Evolutionary conservation across 148 eudicot genomes (phyloP).

Genomic region (Persicaria maculosa): DNA sequence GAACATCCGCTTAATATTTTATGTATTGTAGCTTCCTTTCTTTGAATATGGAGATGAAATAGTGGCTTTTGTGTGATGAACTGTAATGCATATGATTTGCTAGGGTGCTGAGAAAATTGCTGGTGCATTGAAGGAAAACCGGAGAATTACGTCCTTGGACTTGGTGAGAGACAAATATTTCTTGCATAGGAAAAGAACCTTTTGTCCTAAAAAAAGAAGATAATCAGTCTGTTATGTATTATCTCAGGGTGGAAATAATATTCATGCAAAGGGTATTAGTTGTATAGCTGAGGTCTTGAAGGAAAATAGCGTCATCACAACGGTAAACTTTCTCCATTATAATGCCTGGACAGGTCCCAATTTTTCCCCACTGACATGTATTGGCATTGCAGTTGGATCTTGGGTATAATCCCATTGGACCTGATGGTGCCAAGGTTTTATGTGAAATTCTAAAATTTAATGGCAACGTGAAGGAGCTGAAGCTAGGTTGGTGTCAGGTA

Average conservation of each 20-base stretch:
- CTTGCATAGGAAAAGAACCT: not conserved
- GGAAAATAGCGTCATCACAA: constrained; percentile 66
- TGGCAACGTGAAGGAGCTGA: constrained; percentile 70
- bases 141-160: constrained; percentile 66
- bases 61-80: not conserved
- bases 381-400: constrained; percentile 50
- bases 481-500: constrained; percentile 99
- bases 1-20: too few species aligned
- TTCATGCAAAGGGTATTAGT: constrained; percentile 71
- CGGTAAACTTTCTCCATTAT: constrained; percentile 30
- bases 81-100: constrained; percentile 2
- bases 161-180: constrained; percentile 46
- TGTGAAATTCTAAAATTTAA: constrained; percentile 88
- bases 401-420: constrained; percentile 92
- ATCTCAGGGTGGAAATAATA: constrained; percentile 86
- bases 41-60: too few species aligned
- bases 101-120: constrained; percentile 91
- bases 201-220: not conserved
- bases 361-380: not conserved
- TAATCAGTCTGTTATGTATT: constrained; percentile 18
- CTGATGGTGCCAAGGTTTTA: constrained; percentile 89
- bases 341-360: not conserved
- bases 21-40: too few species aligned
- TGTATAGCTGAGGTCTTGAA: constrained; percentile 71
- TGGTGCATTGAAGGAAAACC: constrained; percentile 81